Conservation (phyloP, 1,139 yeast genomes). For the Suhomyces bolitotheri region DNA sequence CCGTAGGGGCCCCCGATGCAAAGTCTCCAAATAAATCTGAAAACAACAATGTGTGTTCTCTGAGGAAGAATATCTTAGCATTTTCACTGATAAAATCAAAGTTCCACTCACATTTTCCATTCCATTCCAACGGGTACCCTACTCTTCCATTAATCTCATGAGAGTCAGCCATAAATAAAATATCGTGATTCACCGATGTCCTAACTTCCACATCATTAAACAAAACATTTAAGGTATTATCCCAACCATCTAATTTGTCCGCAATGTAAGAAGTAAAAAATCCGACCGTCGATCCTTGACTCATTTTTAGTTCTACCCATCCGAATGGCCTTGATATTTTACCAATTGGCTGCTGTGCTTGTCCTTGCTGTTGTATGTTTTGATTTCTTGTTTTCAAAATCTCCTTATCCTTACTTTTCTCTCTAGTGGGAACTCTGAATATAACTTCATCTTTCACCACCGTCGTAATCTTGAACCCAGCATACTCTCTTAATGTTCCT, state of each 20-base stretch:
- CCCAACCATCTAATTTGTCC: constrained; percentile 54
- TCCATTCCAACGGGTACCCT: constrained; percentile 79
- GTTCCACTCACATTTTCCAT: constrained; percentile 70
- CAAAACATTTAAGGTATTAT: constrained; percentile 50
- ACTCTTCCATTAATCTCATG: constrained; percentile 59
- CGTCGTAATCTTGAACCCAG: constrained; percentile 55
- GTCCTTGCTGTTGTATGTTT: constrained; percentile 5
- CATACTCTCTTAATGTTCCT: constrained; percentile 55
- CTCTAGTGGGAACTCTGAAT: constrained; percentile 81
- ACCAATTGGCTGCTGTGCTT: constrained; percentile 13
- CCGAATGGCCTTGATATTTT: constrained; percentile 69
- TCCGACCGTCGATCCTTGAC: constrained; percentile 51
- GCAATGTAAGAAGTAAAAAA: constrained; percentile 55
- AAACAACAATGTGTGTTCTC: constrained; percentile 80
- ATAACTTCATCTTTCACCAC: constrained; percentile 64
- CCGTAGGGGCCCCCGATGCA: constrained; percentile 67
- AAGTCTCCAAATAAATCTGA: constrained; percentile 78
- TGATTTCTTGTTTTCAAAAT: constrained; percentile 19
- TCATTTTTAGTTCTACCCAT: constrained; percentile 79
- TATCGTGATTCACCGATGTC: constrained; percentile 86
- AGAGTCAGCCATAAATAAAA: constrained; percentile 62
- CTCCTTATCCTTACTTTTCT: constrained; percentile 69
- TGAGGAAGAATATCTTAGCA: constrained; percentile 63
- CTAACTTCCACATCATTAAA: constrained; percentile 64
- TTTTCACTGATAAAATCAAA: constrained; percentile 55